A percentile compares a stretch with the other conserved stretches of the same genome.
These are phyloP conservation scores for Globisporangium solare DNA, from an alignment of 352 stramenopile species.

Conservation along the genomic window DNA sequence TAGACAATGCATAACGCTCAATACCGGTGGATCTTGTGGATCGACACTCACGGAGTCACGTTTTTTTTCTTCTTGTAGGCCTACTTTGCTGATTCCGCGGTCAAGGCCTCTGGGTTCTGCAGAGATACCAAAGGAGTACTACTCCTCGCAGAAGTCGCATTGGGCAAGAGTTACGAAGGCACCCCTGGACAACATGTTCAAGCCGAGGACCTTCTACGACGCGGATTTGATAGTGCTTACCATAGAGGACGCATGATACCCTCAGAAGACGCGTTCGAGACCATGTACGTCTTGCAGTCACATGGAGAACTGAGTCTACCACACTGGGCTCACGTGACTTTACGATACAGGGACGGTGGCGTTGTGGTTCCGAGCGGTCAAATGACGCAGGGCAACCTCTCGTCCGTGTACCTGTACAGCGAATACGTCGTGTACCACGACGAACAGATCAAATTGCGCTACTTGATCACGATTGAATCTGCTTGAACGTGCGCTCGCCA, in stretches of 20 bases:
- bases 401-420: constrained; percentile 60
- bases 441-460: constrained; percentile 63
- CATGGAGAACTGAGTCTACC: not conserved
- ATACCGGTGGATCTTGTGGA: too few species aligned
- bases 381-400: constrained; percentile 40
- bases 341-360: constrained; percentile 26
- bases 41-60: too few species aligned
- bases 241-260: constrained; percentile 56
- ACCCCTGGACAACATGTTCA: constrained; percentile 49
- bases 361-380: constrained; percentile 54
- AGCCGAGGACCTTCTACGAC: constrained; percentile 37
- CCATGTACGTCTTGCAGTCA: constrained; percentile 22
- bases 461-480: constrained; percentile 54
- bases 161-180: constrained; percentile 35
- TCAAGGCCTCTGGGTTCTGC: constrained; percentile 68
- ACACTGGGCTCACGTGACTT: not conserved
- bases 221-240: constrained; percentile 44
- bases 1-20: too few species aligned
- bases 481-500: not conserved
- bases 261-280: constrained; percentile 34
- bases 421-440: constrained; percentile 72
- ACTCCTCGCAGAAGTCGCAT: constrained; percentile 55
- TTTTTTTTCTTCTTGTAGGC: constrained; percentile 12
- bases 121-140: constrained; percentile 41
- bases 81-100: constrained; percentile 76